Evolutionary conservation across 352 stramenopile species (phyloP), one percentile per base, ranked within the genome.

Genomic region (Halophytophthora polymorphica): DNA sequence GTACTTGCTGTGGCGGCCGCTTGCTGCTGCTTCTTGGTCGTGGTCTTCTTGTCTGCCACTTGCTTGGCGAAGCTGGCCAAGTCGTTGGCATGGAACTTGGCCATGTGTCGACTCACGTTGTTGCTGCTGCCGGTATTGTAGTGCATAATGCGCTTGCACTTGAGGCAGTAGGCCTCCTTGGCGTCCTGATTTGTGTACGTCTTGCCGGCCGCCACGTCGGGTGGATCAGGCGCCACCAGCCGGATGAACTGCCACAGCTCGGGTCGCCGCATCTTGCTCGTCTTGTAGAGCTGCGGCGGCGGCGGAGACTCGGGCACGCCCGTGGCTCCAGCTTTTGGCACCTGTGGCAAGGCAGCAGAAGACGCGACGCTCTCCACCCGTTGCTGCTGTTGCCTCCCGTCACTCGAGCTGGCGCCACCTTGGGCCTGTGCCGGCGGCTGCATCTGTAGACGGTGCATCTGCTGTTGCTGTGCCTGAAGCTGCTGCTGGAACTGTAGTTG

Each of bases 211-310:
- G 70, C 64, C 11, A 80, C 37, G 21, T 73, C 53, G 15, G 66
- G 70, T 15, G 70, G 70, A 23, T 80, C 70, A 0, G 70, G 70
- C 40, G 74, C 70, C n/a, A 80, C 70, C 2, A 80, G 46, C 19
- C 70, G 66, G 31, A 80, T 77, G 41, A 80, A 80, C 61, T 80
- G 70, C 70, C 70, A 80, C 40, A 80, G 50, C 55, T 80, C 70
- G 0, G 70, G 70, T n/a, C 70, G 70, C 22, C 70, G 59, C 70
- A 80, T 80, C 64, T 80, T 80, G 54, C 64, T 80, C 19, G 70
- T 77, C 54, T 76, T 73, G 61, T 80, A 80, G 22, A 80, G 54
- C 52, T 77, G 66, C 28, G 66, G 66, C 29, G 58, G 49, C 14
- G 47, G 43, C 25, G 65, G 58, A 8, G 61, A 48, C 15, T 65